Conservation (phyloP, 2,329 filamentous ascomycete genomes). For the Ciborinia camelliae region DNA sequence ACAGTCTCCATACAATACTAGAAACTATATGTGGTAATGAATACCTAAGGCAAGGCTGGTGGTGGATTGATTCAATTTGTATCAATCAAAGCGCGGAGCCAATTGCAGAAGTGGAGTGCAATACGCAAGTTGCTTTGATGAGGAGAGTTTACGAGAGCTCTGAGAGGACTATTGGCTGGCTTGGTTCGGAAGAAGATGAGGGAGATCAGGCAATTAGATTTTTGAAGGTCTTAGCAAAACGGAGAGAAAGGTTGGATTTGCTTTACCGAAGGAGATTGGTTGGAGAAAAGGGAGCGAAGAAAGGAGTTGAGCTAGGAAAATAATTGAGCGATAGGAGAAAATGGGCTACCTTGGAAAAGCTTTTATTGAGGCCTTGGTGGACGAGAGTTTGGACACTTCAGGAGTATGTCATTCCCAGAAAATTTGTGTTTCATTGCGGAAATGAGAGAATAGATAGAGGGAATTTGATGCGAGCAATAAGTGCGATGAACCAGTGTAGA, state of each 20-base stretch:
- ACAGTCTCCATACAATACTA: not conserved
- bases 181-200: not conserved
- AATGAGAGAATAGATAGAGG: not conserved
- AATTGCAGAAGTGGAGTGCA: not conserved
- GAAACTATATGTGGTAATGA: not conserved
- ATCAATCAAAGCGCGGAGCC: not conserved
- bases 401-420: slow-evolving; percentile 19
- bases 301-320: not conserved
- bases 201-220: not conserved
- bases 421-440: slow-evolving; percentile 18
- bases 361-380: slow-evolving; percentile 18
- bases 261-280: not conserved
- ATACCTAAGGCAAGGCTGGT: not conserved
- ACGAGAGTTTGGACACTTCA: slow-evolving; percentile 23
- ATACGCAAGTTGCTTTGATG: slow-evolving; percentile 1
- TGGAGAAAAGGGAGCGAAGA: not conserved
- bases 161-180: not conserved
- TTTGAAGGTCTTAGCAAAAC: not conserved
- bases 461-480: not conserved
- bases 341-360: slow-evolving; percentile 16
- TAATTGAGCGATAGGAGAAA: not conserved
- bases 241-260: not conserved
- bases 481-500: not conserved
- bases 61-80: slow-evolving; percentile 12
- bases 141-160: not conserved